phyloP scores from a whole-genome alignment of 2,329 filamentous ascomycete species.

The Escovopsis weberi region DNA sequence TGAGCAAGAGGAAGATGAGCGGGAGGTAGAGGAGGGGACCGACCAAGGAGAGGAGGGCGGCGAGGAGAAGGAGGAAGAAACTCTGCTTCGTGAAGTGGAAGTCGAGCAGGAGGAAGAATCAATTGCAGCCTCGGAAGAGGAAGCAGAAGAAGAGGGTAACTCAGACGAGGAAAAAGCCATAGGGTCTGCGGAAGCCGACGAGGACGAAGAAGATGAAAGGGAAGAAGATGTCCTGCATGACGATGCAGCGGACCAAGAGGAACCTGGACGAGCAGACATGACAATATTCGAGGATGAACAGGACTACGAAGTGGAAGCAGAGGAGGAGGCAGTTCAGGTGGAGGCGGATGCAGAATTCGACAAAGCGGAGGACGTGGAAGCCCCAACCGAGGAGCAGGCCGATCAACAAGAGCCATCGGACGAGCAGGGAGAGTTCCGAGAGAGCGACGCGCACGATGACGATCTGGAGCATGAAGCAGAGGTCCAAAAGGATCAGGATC shows the following conservation, averaged over 20 bases:
- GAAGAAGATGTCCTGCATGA: neutral
- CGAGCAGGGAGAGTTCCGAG: neutral
- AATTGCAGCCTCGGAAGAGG: neutral
- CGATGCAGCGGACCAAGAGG: neutral
- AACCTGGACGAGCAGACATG: neutral
- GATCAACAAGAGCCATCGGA: neutral
- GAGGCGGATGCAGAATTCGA: neutral
- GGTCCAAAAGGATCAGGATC: too few relatives aligned
- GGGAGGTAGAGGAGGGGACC: neutral
- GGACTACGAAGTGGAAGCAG: too few relatives aligned
- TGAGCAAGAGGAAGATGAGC: neutral
- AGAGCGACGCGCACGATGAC: constrained; percentile 1
- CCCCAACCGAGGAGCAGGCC: neutral
- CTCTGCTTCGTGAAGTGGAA: constrained; percentile 4
- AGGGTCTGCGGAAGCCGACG: neutral
- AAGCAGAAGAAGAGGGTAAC: too few relatives aligned
- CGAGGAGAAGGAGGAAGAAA: neutral
- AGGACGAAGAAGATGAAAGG: neutral
- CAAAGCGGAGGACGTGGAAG: constrained; percentile 3
- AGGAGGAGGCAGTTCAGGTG: neutral
- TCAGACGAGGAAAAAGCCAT: neutral
- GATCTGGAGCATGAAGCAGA: neutral
- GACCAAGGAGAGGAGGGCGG: neutral
- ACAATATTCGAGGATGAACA: too few relatives aligned
- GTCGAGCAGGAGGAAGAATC: constrained; percentile 3